Conservation (phyloP, 2,329 filamentous ascomycete species). For the Colletotrichum brevisporum region DNA sequence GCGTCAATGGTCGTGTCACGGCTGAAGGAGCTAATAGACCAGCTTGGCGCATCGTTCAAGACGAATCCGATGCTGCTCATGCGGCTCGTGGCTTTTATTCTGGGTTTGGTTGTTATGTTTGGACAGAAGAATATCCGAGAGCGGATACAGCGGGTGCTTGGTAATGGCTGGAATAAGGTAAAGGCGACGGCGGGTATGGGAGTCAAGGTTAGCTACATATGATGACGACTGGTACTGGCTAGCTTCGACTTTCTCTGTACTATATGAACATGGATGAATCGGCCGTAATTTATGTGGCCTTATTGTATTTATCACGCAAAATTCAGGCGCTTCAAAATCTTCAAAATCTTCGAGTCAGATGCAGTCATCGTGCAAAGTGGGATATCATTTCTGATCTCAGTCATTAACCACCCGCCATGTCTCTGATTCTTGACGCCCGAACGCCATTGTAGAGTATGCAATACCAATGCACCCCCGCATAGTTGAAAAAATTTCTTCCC, state of each 20-base stretch:
- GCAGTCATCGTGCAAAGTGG: constrained; percentile 4
- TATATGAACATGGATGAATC: constrained; percentile 39
- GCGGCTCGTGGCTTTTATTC: constrained; percentile 81
- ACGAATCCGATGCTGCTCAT: constrained; percentile 71
- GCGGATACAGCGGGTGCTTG: constrained; percentile 77
- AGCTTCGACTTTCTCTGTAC: constrained; percentile 42
- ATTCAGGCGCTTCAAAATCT: constrained; percentile 1
- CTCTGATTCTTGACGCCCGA: constrained; percentile 30
- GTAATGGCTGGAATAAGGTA: constrained; percentile 83
- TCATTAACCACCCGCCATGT: constrained; percentile 1
- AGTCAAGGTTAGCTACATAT: constrained; percentile 97
- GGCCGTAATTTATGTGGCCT: constrained; percentile 25
- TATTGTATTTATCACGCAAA: constrained; percentile 12
- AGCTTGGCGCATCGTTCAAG: constrained; percentile 64
- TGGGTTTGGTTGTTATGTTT: constrained; percentile 83
- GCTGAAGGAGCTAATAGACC: constrained; percentile 65
- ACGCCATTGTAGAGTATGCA: constrained; percentile 45
- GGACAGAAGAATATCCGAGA: constrained; percentile 82
- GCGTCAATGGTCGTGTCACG: constrained; percentile 68
- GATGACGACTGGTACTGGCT: constrained; percentile 45
- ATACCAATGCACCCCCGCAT: constrained; percentile 31
- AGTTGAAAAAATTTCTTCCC: constrained; percentile 6
- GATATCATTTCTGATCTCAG: constrained; percentile 21
- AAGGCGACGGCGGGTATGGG: constrained; percentile 93
- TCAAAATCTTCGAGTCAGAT: background rate